Evolutionary conservation across 768 basidiomycete genomes (phyloP).

Genomic region (Suillus plorans): DNA sequence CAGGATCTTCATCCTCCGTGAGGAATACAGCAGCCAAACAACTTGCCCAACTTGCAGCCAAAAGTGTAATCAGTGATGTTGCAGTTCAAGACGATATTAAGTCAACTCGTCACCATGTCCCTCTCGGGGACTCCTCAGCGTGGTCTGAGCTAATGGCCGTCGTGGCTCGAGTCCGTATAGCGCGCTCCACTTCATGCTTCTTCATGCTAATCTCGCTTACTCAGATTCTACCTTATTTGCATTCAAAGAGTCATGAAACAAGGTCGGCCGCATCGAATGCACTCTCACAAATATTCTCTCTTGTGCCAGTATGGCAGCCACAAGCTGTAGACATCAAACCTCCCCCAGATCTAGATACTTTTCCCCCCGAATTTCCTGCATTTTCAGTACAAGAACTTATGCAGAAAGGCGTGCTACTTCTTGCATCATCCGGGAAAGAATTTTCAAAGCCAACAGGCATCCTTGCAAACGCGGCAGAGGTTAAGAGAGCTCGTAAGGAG

Average conservation of each 20-base stretch:
- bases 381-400: constrained; percentile 81
- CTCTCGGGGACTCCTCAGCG: constrained; percentile 64
- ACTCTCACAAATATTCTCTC: constrained; percentile 81
- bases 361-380: constrained; percentile 60
- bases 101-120: constrained; percentile 53
- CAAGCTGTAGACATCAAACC: constrained; percentile 28
- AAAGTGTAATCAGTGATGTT: constrained; percentile 82
- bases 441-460: constrained; percentile 75
- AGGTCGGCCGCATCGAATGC: constrained; percentile 87
- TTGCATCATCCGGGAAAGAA: constrained; percentile 94
- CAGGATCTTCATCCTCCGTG: constrained; percentile 87
- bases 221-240: constrained; percentile 87
- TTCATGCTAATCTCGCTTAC: constrained; percentile 1
- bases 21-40: constrained; percentile 97
- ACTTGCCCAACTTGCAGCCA: constrained; percentile 86
- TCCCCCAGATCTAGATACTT: constrained; percentile 24
- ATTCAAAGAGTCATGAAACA: constrained; percentile 91
- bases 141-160: constrained; percentile 93
- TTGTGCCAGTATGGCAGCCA: constrained; percentile 76
- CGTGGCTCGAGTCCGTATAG: constrained; percentile 70
- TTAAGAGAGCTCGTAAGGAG: constrained; percentile 84
- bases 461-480: constrained; percentile 71
- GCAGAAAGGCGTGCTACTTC: constrained; percentile 70
- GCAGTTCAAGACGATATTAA: constrained; percentile 79
- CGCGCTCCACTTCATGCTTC: background rate